Base-by-base conservation (phyloP, 129 eudicot genomes). In the Ambrosia artemisiifolia region DNA sequence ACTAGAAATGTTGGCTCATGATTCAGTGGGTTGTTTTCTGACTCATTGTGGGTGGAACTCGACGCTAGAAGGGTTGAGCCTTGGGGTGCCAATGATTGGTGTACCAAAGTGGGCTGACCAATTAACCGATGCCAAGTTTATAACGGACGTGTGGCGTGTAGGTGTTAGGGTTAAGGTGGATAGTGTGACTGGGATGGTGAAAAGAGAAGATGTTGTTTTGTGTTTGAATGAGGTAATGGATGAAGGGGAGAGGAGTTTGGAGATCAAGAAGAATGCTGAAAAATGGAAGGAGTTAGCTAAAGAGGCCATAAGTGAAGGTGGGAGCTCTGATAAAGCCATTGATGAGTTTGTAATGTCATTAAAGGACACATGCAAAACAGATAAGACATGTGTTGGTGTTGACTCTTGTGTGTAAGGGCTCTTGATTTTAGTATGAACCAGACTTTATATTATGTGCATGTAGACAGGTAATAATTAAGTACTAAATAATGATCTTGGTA, bases 41-140 rank as follows among this genome's bases (percentile, higher is more conserved):
- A 88, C 85, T 1, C 95, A 88, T 47, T 85, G 95, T 73, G 95
- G 95, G 17, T 88, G 90, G 88, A 88, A 88, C 83, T 88, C 95
- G 7, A 79, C 86, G 1, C 80, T 83, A 0, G 95, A 88, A 73
- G 95, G 86, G 34, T 65, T 85, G 67, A 54, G 86, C 50, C 80
- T 88, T 19, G 95, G 91, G 0, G 88, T 88, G 53, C 91, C 91
- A 0, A 81, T 88, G 83, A 79, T 88, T 24, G 95, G 62, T 18
- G 51, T 85, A 67, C 95, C 95, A 13, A 87, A 85, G 40, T 86
- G 87, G 83, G 64, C 87, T 3, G 91, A 88, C 63, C 96, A 88
- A 57, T 55, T 77, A 62, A 81, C 89, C 2, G 77, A 83, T 75
- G 96, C 91, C 44, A 88, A 83, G 83, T 88, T 64, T 35, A 78